phyloP scores from a whole-genome alignment of 495 filamentous ascomycete genomes.

The Xylaria sp. region DNA sequence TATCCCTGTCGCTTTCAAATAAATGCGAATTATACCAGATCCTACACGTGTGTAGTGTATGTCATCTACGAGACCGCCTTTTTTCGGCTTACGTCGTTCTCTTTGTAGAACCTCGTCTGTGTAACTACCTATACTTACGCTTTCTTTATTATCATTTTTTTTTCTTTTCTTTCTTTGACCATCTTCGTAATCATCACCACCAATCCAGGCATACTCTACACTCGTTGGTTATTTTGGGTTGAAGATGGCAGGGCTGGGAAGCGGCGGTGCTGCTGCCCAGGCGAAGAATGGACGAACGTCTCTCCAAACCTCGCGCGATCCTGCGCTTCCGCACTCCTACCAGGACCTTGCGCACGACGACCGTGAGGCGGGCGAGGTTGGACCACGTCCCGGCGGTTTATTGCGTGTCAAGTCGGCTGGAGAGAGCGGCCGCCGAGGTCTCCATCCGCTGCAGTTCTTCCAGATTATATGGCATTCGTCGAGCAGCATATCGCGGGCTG shows the following conservation, averaged over 20 bases:
- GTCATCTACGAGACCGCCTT: slow-evolving; percentile 6
- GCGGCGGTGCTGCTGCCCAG: slow-evolving; percentile 26
- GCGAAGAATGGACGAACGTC: slow-evolving; percentile 32
- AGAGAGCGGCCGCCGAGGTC: slow-evolving; percentile 53
- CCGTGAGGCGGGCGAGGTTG: not conserved
- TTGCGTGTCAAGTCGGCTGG: slow-evolving; percentile 42
- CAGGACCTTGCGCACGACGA: slow-evolving; percentile 30
- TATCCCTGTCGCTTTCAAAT: not conserved
- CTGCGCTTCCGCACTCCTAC: slow-evolving; percentile 33
- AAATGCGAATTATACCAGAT: not conserved
- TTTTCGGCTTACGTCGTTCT: not conserved
- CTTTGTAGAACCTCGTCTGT: not conserved
- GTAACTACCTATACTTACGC: not conserved
- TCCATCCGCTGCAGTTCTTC: slow-evolving; percentile 52
- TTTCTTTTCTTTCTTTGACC: no score
- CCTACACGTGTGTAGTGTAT: not conserved
- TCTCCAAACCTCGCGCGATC: slow-evolving; percentile 25
- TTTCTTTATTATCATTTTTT: not conserved
- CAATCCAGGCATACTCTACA: not conserved
- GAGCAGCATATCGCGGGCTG: slow-evolving; percentile 46
- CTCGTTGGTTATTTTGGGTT: not conserved
- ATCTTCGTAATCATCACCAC: not conserved
- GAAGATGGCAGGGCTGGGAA: slow-evolving; percentile 15
- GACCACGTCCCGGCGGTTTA: slow-evolving; percentile 17
- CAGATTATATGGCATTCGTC: slow-evolving; percentile 51